Percentiles rank a stretch among this genome's conserved stretches.
Conservation (phyloP, 768 basidiomycete species). For the Kwoniella bestiolae region DNA sequence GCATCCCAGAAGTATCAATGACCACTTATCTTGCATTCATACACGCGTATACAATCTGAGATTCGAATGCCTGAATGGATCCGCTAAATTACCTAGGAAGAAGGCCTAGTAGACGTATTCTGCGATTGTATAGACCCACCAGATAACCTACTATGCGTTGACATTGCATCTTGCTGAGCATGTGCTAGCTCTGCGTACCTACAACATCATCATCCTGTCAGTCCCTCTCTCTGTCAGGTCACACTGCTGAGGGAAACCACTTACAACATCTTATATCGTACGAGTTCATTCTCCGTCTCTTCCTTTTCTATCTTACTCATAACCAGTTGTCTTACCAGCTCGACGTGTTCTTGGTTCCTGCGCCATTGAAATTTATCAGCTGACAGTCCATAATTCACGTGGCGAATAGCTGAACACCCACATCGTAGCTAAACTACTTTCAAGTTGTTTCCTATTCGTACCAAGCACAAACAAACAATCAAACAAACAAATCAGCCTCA, state of each 20-base stretch:
- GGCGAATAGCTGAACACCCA: slow-evolving; percentile 17
- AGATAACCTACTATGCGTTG: slow-evolving; percentile 58
- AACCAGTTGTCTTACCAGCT: slow-evolving; percentile 74
- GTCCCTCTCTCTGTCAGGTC: neutral
- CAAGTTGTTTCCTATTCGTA: slow-evolving; percentile 80
- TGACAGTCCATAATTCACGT: neutral
- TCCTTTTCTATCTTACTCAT: slow-evolving; percentile 85
- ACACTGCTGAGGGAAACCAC: slow-evolving; percentile 46
- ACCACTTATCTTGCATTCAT: too few relatives aligned
- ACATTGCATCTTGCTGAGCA: slow-evolving; percentile 71
- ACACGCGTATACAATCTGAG: too few relatives aligned
- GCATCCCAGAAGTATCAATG: too few relatives aligned
- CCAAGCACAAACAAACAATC: too few relatives aligned
- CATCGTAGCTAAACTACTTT: slow-evolving; percentile 67
- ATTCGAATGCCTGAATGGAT: too few relatives aligned
- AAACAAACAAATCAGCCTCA: too few relatives aligned
- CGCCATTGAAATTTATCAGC: slow-evolving; percentile 60
- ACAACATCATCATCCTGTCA: neutral
- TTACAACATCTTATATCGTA: slow-evolving; percentile 89
- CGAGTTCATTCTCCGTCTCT: slow-evolving; percentile 90
- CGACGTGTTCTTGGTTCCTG: slow-evolving; percentile 57
- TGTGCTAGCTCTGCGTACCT: slow-evolving; percentile 79
- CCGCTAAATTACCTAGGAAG: neutral
- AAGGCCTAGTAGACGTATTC: neutral
- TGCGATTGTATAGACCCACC: slow-evolving; percentile 12